phyloP scores from a whole-genome alignment of 306 rosid species.

The Quercus rubra region DNA sequence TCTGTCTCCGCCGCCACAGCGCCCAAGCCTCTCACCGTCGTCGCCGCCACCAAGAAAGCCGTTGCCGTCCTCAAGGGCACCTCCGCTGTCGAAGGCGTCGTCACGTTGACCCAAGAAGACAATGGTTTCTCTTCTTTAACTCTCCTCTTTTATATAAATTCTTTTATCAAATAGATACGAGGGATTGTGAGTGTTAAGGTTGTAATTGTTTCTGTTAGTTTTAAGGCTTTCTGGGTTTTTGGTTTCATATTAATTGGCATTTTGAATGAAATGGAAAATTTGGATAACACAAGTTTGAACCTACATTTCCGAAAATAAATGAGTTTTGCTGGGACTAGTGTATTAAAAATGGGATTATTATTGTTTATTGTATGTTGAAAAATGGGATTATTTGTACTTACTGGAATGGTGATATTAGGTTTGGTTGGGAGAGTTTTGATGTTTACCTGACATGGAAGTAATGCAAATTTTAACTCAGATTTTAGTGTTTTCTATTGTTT shows the following conservation, averaged over 20 bases:
- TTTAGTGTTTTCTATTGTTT: not conserved
- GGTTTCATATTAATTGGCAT: not conserved
- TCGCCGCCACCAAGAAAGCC: slow-evolving; percentile 65
- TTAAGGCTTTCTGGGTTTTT: not conserved
- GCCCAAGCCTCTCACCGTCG: slow-evolving; percentile 45
- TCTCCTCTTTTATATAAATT: not conserved
- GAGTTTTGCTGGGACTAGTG: not conserved
- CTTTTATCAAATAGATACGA: not conserved
- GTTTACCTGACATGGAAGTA: not conserved
- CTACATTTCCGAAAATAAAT: not conserved
- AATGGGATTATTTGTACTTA: not conserved
- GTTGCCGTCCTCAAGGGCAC: slow-evolving; percentile 72
- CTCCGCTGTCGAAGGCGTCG: slow-evolving; percentile 60
- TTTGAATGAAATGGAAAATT: not conserved
- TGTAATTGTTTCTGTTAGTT: not conserved
- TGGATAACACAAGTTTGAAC: not conserved
- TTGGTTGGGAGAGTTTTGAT: not conserved
- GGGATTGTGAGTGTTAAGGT: not conserved
- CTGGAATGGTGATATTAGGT: not conserved
- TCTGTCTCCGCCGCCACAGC: slow-evolving; percentile 36
- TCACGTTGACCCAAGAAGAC: slow-evolving; percentile 54
- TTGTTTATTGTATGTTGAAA: not conserved
- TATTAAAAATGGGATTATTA: not conserved
- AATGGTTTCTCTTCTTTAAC: slow-evolving; percentile 31
- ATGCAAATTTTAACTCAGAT: not conserved